Base-by-base conservation (phyloP, 768 basidiomycete species). In the Russula emetica region DNA sequence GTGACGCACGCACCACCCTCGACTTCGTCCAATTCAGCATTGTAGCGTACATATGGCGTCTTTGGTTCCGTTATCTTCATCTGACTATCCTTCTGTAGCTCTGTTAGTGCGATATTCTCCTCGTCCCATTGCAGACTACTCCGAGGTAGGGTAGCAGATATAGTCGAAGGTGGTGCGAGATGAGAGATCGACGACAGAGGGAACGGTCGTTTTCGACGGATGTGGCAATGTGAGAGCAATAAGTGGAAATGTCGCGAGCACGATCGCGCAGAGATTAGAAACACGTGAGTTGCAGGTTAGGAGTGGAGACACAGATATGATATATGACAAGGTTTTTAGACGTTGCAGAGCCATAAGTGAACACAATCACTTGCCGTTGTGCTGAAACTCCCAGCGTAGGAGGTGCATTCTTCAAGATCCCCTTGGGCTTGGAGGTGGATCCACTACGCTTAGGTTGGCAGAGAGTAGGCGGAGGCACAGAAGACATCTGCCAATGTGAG, bases 11-110 rank as follows among this genome's bases (percentile, higher is more conserved):
- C 64, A 93, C 94, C 92, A 66, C 89, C 86, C 74, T 94, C 92
- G 49, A 93, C 76, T 59, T 83, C 82, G 73, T 94, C 92, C n/a
- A 87, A 87, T 72, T 89, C 87, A 3, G 91, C 82, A 70, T 94
- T 90, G 75, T 94, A 95, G 69, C 92, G 81, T 59, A 98, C 94
- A 75, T 90, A 98, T 2, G 94, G 94, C 11, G 94, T 98, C 82
- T 98, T 98, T 58, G 94, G 94, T 71, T 98, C 94, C 2, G 92
- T 94, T 71, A 98, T 98, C 84, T 97, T 98, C 94, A 97, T 98
- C 72, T 94, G 78, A 67, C 92, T 94, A 71, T 96, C 94, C 75
- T 96, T 96, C 80, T 90, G 85, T 68, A 93, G 86, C 76, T 98
- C 94, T 1, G 94, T 97, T 71, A 91, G 75, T 28, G 92, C 91